Evolutionary conservation across 2,329 filamentous ascomycete species (phyloP), one percentile per base, ranked within the genome.

Genomic region (Pseudogymnoascus sp.): DNA sequence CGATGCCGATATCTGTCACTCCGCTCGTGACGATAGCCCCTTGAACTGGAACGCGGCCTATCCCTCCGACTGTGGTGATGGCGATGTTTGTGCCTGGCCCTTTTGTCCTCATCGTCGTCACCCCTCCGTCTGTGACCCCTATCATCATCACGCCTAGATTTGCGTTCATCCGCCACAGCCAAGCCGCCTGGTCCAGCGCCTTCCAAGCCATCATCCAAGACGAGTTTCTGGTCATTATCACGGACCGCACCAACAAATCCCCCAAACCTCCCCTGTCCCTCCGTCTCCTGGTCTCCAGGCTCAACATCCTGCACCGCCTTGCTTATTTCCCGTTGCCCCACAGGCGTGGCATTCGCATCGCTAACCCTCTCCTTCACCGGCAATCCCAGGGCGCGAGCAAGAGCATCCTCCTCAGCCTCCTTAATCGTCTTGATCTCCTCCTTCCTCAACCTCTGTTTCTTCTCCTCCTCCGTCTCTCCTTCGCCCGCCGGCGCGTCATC

Each of bases 361-460:
- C 84, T 82, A 63, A 76, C 69, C 61, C 84, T 80, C 5, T 81
- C 77, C 0, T 87, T 83, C 1, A 89, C 81, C 0, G 91, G 91
- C 31, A 97, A 77, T 0, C 95, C 95, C 62, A 99, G 78, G 0
- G 93, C 93, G 51, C 80, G 82, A 2, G 91, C 87, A 73, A 97
- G 87, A 1, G 93, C 95, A 74, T 97, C 93, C 73, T 96, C 90
- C 72, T 99, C 95, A 0, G 89, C 91, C 74, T 96, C 90, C 72
- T 96, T 97, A 73, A 97, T 83, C 69, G 83, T 86, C 69, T 86
- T 84, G 69, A 95, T 82, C 75, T 97, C 93, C 70, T 91, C 89
- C 66, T 85, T 86, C 62, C 89, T 81, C 72, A 88, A 83, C 66
- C 85, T 79, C 47, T 80, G 83, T 14, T 76, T 78, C 59, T 79